Conservation (phyloP, 2,329 filamentous ascomycete genomes). For the Teratosphaeriaceae sp. region DNA sequence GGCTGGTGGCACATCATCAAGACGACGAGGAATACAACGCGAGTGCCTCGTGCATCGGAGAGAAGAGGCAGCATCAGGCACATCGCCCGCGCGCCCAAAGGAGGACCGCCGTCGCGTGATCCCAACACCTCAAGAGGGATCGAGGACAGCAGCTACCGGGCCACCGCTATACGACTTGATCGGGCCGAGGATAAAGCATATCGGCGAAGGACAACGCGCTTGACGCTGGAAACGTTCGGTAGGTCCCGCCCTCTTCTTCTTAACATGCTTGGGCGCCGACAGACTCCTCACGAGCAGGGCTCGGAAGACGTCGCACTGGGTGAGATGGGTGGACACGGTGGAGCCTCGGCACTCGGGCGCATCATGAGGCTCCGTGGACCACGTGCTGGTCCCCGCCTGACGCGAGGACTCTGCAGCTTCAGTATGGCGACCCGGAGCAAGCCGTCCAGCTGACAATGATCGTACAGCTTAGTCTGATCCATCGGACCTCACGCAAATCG, state of each 20-base stretch:
- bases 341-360: too few species aligned
- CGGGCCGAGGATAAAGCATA: not conserved
- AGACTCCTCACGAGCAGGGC: too few species aligned
- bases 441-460: not conserved
- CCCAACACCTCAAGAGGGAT: not conserved
- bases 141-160: not conserved
- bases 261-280: not conserved
- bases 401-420: too few species aligned
- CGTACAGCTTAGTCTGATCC: not conserved
- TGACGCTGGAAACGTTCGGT: conserved; percentile 3
- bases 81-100: not conserved
- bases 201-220: not conserved
- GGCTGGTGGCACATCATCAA: not conserved
- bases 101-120: conserved; percentile 7
- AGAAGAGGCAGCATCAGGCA: too few species aligned
- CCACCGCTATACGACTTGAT: conserved; percentile 3
- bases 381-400: too few species aligned
- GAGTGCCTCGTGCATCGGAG: too few species aligned
- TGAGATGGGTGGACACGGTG: too few species aligned
- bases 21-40: not conserved
- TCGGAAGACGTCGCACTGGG: too few species aligned
- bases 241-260: not conserved
- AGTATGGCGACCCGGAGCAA: too few species aligned
- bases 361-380: too few species aligned
- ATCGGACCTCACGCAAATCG: not conserved